Conservation (phyloP, 306 rosid species). For the Malus sieversii region DNA sequence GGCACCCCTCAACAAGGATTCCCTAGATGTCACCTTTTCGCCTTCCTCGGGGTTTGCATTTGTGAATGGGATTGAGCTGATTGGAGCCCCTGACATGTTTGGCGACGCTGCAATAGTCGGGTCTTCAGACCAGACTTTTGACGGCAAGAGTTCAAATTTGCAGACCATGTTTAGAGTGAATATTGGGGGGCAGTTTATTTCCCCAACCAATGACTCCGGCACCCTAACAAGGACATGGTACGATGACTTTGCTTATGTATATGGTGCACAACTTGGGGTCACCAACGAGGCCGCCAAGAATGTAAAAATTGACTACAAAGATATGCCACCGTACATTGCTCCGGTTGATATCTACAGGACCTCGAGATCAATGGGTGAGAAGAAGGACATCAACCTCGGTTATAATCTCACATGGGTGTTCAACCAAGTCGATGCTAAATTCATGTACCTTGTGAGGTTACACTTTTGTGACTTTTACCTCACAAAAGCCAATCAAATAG, state of each 20-base stretch:
- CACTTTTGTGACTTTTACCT: conserved; percentile 36
- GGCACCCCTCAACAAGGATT: conserved; percentile 9
- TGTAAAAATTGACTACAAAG: conserved; percentile 18
- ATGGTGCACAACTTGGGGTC: conserved; percentile 32
- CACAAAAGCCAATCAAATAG: conserved; percentile 28
- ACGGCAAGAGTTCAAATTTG: conserved; percentile 8
- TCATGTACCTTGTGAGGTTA: conserved; percentile 39
- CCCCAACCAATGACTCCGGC: conserved; percentile 39
- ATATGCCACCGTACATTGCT: conserved; percentile 23
- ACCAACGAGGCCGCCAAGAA: neutral
- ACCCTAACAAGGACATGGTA: conserved; percentile 31
- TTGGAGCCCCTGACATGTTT: conserved; percentile 21
- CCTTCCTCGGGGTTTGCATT: conserved; percentile 33
- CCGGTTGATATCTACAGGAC: conserved; percentile 32
- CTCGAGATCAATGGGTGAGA: conserved; percentile 35
- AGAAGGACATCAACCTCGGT: conserved; percentile 9
- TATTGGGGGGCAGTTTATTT: conserved; percentile 35
- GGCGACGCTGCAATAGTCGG: conserved; percentile 22
- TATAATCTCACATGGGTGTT: conserved; percentile 42
- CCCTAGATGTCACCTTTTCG: conserved; percentile 27
- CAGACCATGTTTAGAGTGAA: conserved; percentile 41
- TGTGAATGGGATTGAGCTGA: conserved; percentile 39
- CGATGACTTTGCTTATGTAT: conserved; percentile 31
- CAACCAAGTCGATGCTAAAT: conserved; percentile 39
- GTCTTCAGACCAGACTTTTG: conserved; percentile 6